Evolutionary conservation across 2,329 filamentous ascomycete genomes (phyloP).

Genomic region (Talaromyces sp.): DNA sequence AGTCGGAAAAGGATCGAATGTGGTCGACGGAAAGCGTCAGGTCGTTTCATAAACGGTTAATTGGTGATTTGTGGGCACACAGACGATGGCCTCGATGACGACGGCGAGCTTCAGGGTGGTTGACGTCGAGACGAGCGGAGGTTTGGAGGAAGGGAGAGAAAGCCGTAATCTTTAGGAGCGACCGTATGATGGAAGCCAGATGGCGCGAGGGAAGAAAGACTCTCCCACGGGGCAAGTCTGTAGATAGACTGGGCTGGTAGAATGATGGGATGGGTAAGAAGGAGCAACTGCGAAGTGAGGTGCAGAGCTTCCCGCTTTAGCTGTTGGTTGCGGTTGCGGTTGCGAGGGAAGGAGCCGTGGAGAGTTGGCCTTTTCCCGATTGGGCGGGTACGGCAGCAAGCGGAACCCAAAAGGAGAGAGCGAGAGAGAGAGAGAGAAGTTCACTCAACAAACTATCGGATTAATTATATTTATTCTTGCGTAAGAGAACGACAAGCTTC

Average conservation of each 20-base stretch:
- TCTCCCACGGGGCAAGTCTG: background rate
- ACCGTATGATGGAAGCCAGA: constrained; percentile 7
- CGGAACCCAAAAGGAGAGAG: constrained; percentile 19
- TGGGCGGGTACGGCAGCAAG: constrained; percentile 19
- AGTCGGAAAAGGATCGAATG: constrained; percentile 26
- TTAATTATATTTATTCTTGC: constrained; percentile 1
- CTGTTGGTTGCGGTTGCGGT: no score
- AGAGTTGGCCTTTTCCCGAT: constrained; percentile 21
- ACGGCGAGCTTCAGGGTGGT: constrained; percentile 8
- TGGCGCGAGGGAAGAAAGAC: constrained; percentile 9
- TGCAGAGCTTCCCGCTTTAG: constrained; percentile 6
- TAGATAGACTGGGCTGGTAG: constrained; percentile 1
- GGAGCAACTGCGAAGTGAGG: constrained; percentile 26
- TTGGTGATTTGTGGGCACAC: constrained; percentile 7
- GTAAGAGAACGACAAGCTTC: constrained; percentile 31
- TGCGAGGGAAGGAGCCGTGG: constrained; percentile 17
- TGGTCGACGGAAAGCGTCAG: constrained; percentile 19
- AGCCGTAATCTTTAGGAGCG: constrained; percentile 1
- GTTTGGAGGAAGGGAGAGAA: constrained; percentile 23
- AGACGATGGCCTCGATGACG: constrained; percentile 6
- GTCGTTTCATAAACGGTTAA: background rate
- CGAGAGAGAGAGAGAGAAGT: background rate
- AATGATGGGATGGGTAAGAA: constrained; percentile 27
- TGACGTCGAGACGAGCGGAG: constrained; percentile 16
- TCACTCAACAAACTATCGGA: background rate